Evolutionary conservation across 2,329 filamentous ascomycete species (phyloP).

Genomic region (Penicillium fuscoglaucum): DNA sequence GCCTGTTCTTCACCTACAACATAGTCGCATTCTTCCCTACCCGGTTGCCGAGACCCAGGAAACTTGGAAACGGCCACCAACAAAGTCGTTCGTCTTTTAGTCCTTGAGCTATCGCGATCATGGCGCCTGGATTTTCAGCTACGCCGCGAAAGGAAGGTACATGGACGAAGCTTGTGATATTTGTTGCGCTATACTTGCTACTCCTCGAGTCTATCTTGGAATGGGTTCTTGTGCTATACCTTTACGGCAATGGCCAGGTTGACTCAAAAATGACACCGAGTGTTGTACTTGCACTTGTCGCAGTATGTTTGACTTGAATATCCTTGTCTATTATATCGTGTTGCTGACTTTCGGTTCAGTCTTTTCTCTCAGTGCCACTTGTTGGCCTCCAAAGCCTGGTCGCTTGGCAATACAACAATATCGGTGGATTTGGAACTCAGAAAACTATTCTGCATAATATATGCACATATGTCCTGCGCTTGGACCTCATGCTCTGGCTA

Average conservation of each 20-base stretch:
- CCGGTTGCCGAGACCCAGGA: not conserved
- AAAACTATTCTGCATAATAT: slow-evolving; percentile 35
- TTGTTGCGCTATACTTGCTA: slow-evolving; percentile 37
- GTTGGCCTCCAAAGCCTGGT: slow-evolving; percentile 41
- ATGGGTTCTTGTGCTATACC: slow-evolving; percentile 36
- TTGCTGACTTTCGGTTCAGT: slow-evolving; percentile 24
- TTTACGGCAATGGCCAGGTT: slow-evolving; percentile 37
- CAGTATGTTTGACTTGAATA: slow-evolving; percentile 29
- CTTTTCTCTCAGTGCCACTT: slow-evolving; percentile 39
- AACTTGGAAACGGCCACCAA: not conserved
- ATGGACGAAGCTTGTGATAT: slow-evolving; percentile 40
- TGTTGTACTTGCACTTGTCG: slow-evolving; percentile 37
- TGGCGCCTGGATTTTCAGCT: slow-evolving; percentile 20
- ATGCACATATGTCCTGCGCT: slow-evolving; percentile 38
- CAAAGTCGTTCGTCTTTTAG: not conserved
- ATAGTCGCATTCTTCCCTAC: not conserved
- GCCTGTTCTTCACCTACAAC: slow-evolving; percentile 1
- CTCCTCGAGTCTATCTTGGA: slow-evolving; percentile 39
- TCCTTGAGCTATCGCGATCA: slow-evolving; percentile 1
- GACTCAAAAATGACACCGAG: slow-evolving; percentile 42
- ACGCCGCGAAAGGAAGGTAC: slow-evolving; percentile 29
- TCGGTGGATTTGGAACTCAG: slow-evolving; percentile 31
- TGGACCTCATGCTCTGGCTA: slow-evolving; percentile 41
- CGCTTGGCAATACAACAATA: slow-evolving; percentile 41
- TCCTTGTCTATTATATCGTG: not conserved